A percentile compares a stretch with the other conserved stretches of the same genome.
These are phyloP conservation scores for Cryptococcus hybrid DNA, from an alignment of 1,284 basidiomycete genomes.

Conservation along the genomic window DNA sequence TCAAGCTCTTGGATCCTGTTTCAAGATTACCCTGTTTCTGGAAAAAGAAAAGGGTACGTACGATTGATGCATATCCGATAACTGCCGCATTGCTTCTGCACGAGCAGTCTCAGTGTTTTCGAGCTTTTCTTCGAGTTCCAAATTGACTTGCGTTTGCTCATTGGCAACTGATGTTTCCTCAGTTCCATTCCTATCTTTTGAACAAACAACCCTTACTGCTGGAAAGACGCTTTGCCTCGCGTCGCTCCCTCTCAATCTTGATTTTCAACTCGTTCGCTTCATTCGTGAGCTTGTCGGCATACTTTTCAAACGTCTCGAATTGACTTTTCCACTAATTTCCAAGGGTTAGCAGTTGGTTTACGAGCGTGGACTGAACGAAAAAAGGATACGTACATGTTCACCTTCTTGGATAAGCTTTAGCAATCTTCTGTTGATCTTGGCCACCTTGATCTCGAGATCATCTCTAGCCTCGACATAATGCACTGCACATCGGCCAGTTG, in stretches of 20 bases:
- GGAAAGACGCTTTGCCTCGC: conserved; percentile 48
- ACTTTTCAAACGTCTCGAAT: conserved; percentile 53
- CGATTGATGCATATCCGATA: conserved; percentile 49
- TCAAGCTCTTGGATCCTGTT: conserved; percentile 46
- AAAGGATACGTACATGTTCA: conserved; percentile 39
- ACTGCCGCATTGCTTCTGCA: conserved; percentile 46
- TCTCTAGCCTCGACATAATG: conserved; percentile 91
- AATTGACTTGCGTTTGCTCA: conserved; percentile 37
- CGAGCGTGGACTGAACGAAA: neutral
- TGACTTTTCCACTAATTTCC: conserved; percentile 49
- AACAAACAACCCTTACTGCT: conserved; percentile 17
- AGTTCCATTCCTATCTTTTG: neutral
- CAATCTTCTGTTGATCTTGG: conserved; percentile 45
- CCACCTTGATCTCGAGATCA: conserved; percentile 80
- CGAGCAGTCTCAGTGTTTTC: conserved; percentile 43
- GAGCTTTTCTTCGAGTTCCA: conserved; percentile 39
- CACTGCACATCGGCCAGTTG: conserved; percentile 14
- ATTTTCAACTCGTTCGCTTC: conserved; percentile 51
- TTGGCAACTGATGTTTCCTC: conserved; percentile 17
- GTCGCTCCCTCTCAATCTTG: conserved; percentile 51
- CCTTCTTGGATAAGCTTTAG: conserved; percentile 52
- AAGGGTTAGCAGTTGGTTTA: neutral
- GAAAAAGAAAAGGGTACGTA: conserved; percentile 9
- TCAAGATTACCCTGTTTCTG: neutral
- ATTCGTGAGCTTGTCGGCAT: conserved; percentile 50